Percentiles rank a stretch among this genome's conserved stretches.
These are phyloP conservation scores for Phenoliferia sp. DNA, from an alignment of 1,284 basidiomycete species.

Conservation along the genomic window DNA sequence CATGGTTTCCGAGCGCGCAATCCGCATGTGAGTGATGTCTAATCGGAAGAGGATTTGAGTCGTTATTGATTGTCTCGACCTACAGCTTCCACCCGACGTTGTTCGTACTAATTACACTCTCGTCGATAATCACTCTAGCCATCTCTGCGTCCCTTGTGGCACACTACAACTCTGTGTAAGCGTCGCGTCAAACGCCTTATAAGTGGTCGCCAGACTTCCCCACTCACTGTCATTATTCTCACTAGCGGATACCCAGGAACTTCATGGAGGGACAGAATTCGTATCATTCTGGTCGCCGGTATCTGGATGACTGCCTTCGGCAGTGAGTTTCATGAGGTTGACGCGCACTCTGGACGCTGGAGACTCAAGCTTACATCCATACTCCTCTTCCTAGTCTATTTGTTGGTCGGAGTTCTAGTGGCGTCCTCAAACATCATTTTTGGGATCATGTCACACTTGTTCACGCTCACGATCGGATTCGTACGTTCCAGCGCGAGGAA, in stretches of 20 bases:
- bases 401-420: conserved; percentile 42
- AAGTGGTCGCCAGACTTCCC: conserved; percentile 34
- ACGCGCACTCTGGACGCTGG: no score
- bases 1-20: not conserved
- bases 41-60: no score
- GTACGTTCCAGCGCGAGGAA: conserved; percentile 6
- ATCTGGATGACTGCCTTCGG: conserved; percentile 41
- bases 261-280: conserved; percentile 43
- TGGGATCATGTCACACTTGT: conserved; percentile 43
- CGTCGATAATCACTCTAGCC: conserved; percentile 36
- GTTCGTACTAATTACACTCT: not conserved
- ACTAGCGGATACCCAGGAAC: conserved; percentile 42
- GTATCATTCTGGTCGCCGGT: conserved; percentile 42
- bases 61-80: no score
- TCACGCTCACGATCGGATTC: conserved; percentile 41
- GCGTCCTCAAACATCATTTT: conserved; percentile 39
- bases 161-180: conserved; percentile 37
- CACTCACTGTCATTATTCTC: conserved; percentile 40
- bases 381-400: conserved; percentile 37
- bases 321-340: conserved; percentile 36
- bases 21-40: no score
- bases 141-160: conserved; percentile 37
- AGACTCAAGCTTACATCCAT: not conserved
- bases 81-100: not conserved
- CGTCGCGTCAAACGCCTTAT: not conserved